Base-by-base conservation (phyloP, 2,329 filamentous ascomycete genomes). In the Cordyceps farinosa region DNA sequence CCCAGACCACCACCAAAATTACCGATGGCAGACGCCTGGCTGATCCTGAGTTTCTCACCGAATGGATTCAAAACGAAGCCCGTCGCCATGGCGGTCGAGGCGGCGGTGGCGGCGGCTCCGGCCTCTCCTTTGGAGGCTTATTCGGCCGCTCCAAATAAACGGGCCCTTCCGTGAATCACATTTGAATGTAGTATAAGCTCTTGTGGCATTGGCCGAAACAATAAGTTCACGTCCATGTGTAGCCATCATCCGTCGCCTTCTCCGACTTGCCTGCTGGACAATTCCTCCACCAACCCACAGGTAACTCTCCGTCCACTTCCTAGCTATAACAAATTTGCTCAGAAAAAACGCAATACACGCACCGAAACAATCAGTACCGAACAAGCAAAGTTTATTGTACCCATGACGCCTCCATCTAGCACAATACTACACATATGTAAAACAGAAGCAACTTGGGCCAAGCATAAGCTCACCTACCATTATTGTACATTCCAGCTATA, bases 31-130 rank as follows among this genome's bases (percentile, higher is more conserved):
- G 76, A 63, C 75, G 76, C 66, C 73, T 87, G 65, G 75, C 76
- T 2, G 81, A 86, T 67, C 73, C 77, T 30, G 70, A 74, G 62
- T 85, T 82, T 64, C 71, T 87, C 50, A 77, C 78, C 65, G 79
- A 82, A 57, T 87, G 84, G 84, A 80, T 86, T 47, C 71, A 77
- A 61, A 77, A 69, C 4, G 83, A 84, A 74, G 82, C 82, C 1
- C 71, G 74, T 65, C 76, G 79, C n/a, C 74, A 77, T 38, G 80
- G 80, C 8, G 74, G 75, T 8, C 74, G 80, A 3, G 79, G 79
- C 1, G 77, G 76, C 27, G 79, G 80, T 2, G 77, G 80, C 2
- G 77, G 77, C 2, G 76, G 77, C 0, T 73, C 77, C 7, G 72
- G 68, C 11, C 69, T 72, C 36, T 69, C 69, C 4, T 76, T 79